These are phyloP conservation scores for Fragaria nilgerrensis DNA, from an alignment of 306 rosid genomes.

Conservation along the genomic window DNA sequence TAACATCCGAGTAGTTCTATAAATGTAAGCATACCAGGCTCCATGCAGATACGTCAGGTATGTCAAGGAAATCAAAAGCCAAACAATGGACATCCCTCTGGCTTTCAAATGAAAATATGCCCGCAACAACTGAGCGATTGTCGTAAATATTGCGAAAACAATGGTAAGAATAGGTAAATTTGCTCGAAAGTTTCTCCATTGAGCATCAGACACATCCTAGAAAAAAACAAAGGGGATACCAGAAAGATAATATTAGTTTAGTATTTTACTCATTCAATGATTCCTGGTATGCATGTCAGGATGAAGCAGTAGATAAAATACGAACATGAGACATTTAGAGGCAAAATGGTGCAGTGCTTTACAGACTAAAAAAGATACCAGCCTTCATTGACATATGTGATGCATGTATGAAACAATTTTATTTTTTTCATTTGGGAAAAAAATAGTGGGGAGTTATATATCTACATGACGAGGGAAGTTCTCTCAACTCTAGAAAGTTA, in stretches of 20 bases:
- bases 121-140: slow-evolving; percentile 51
- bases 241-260: neutral
- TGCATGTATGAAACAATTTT: no score
- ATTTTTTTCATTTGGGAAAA: no score
- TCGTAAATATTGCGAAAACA: slow-evolving; percentile 59
- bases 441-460: no score
- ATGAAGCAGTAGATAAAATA: neutral
- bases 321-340: neutral
- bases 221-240: slow-evolving; percentile 9
- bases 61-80: slow-evolving; percentile 69
- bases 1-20: neutral
- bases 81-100: slow-evolving; percentile 73
- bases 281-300: neutral
- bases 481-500: no score
- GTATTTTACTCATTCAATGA: neutral
- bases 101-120: slow-evolving; percentile 49
- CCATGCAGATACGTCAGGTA: slow-evolving; percentile 88
- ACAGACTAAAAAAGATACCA: neutral
- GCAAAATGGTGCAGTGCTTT: neutral
- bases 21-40: slow-evolving; percentile 61
- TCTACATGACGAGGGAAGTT: no score
- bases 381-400: no score
- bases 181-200: slow-evolving; percentile 87
- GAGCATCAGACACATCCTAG: slow-evolving; percentile 91
- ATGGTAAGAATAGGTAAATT: slow-evolving; percentile 69